Conservation (phyloP, 2,329 filamentous ascomycete genomes). For the Claviceps monticola region DNA sequence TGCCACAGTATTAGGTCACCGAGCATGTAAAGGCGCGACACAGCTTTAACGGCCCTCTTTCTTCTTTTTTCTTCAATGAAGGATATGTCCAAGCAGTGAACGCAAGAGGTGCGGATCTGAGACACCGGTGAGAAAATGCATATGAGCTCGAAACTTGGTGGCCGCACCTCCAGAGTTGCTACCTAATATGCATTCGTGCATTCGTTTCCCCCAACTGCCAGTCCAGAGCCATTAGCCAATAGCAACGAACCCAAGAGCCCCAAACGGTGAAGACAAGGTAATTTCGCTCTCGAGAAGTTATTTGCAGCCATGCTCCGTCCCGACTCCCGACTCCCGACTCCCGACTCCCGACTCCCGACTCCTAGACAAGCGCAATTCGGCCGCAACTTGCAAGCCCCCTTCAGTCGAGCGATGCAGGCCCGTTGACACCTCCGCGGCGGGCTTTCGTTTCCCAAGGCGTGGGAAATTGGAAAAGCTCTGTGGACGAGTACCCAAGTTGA, state of each 20-base stretch:
- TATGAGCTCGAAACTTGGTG: background rate
- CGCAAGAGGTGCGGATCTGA: background rate
- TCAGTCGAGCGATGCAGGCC: too few species aligned
- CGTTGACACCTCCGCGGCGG: too few species aligned
- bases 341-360: too few species aligned
- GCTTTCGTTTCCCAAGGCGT: too few species aligned
- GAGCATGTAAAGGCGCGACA: background rate
- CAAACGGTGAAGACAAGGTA: background rate
- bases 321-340: too few species aligned
- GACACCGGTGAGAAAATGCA: constrained; percentile 5
- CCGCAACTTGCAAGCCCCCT: too few species aligned
- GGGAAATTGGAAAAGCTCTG: too few species aligned
- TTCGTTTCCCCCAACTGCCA: background rate
- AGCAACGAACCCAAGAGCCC: background rate
- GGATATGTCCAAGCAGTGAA: background rate
- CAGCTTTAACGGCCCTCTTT: too few species aligned
- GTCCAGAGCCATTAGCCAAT: background rate
- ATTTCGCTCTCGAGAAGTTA: too few species aligned
- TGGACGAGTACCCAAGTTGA: too few species aligned
- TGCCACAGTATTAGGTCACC: background rate
- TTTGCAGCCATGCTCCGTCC: too few species aligned
- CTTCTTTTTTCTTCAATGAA: background rate
- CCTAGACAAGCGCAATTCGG: too few species aligned
- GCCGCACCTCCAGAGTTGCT: background rate
- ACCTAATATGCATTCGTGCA: background rate